phyloP scores from a whole-genome alignment of 1,284 basidiomycete genomes.

The Apiotrichum gamsii region DNA sequence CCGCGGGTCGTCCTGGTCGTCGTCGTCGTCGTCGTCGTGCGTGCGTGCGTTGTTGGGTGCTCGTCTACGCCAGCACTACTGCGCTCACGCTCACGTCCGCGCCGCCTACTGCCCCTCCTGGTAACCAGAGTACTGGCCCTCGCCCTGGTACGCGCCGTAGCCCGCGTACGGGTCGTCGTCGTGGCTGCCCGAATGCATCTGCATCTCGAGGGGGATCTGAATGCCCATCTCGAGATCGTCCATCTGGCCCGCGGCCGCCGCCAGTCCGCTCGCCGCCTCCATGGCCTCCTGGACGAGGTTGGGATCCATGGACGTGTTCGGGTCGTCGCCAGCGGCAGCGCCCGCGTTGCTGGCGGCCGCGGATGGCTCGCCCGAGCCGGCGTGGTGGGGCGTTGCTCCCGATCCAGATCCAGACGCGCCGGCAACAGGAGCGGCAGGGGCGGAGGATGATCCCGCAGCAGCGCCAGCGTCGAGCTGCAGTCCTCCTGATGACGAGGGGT shows the following conservation, averaged over 20 bases:
- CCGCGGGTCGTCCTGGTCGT: too few species aligned
- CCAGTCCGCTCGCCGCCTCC: slow-evolving; percentile 27
- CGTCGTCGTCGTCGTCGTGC: too few species aligned
- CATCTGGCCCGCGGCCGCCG: slow-evolving; percentile 33
- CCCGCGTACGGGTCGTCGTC: slow-evolving; percentile 20
- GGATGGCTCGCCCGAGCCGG: not conserved
- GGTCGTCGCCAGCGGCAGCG: not conserved
- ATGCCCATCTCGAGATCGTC: slow-evolving; percentile 46
- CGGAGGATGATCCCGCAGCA: not conserved
- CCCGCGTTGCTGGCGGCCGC: not conserved
- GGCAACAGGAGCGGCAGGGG: not conserved
- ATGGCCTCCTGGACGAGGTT: slow-evolving; percentile 44
- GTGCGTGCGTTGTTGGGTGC: too few species aligned
- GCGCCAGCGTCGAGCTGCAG: not conserved
- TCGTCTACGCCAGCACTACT: too few species aligned
- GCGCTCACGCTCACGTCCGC: too few species aligned
- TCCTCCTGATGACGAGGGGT: not conserved
- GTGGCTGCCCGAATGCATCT: slow-evolving; percentile 37
- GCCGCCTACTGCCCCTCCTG: slow-evolving; percentile 3
- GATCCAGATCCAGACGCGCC: not conserved
- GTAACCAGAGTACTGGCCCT: not conserved
- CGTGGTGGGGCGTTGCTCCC: not conserved
- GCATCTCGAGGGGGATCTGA: slow-evolving; percentile 45
- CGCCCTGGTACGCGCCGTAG: slow-evolving; percentile 5
- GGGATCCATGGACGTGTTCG: slow-evolving; percentile 25